Evolutionary conservation across 2,329 filamentous ascomycete genomes (phyloP).

Genomic region (Epichloe sp.): DNA sequence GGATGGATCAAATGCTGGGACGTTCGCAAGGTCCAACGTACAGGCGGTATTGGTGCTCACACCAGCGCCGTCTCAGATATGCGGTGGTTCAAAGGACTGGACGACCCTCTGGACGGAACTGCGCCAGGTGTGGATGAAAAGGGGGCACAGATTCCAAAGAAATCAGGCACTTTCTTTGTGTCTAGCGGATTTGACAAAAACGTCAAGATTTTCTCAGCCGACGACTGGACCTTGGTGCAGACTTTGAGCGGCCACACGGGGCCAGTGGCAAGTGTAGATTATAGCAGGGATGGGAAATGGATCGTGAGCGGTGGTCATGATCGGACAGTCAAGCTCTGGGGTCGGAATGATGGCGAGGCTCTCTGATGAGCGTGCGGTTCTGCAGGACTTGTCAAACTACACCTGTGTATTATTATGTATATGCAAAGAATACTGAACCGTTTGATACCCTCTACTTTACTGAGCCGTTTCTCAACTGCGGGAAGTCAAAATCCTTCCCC

Average conservation of each 20-base stretch:
- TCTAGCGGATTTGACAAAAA: slow-evolving; percentile 87
- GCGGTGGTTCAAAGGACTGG: slow-evolving; percentile 81
- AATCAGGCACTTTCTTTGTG: slow-evolving; percentile 82
- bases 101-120: slow-evolving; percentile 53
- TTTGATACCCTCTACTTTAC: not conserved
- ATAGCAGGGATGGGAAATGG: slow-evolving; percentile 76
- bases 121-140: slow-evolving; percentile 50
- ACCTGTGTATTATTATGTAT: not conserved
- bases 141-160: slow-evolving; percentile 60
- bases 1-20: slow-evolving; percentile 99
- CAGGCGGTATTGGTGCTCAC: slow-evolving; percentile 80
- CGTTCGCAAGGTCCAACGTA: slow-evolving; percentile 72
- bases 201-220: slow-evolving; percentile 89
- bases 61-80: slow-evolving; percentile 84
- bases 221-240: slow-evolving; percentile 88
- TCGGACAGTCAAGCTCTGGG: slow-evolving; percentile 92
- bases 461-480: not conserved
- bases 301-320: slow-evolving; percentile 93
- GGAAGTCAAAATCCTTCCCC: not conserved
- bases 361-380: slow-evolving; percentile 19
- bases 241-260: slow-evolving; percentile 81
- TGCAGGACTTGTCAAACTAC: not conserved
- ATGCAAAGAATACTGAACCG: not conserved
- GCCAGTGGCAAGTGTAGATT: slow-evolving; percentile 81
- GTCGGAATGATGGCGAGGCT: slow-evolving; percentile 59